Evolutionary conservation across 106 monocot species (phyloP).

Genomic region (Phalaenopsis equestris): DNA sequence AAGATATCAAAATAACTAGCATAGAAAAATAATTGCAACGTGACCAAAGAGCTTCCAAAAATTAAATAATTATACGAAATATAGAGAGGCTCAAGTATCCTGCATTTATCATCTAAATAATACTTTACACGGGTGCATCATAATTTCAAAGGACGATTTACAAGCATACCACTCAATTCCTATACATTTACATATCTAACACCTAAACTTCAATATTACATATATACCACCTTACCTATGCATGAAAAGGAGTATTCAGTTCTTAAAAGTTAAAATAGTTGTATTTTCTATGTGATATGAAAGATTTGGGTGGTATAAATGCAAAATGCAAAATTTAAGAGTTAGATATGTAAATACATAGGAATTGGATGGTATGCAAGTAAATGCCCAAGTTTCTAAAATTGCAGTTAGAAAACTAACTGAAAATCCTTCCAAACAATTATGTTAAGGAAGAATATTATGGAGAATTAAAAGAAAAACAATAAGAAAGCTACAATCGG

Average conservation of each 20-base stretch:
- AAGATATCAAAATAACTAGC: not conserved
- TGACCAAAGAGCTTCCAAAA: slow-evolving; percentile 2
- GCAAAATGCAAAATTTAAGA: too few relatives aligned
- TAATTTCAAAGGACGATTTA: too few relatives aligned
- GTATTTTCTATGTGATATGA: too few relatives aligned
- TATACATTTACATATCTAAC: too few relatives aligned
- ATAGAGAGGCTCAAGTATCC: not conserved
- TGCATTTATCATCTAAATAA: not conserved
- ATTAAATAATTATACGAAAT: not conserved
- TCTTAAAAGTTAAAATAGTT: too few relatives aligned
- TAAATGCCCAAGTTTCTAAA: not conserved
- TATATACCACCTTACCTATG: too few relatives aligned
- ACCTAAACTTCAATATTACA: too few relatives aligned
- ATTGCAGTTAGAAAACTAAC: not conserved
- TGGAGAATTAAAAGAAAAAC: not conserved
- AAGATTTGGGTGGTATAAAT: too few relatives aligned
- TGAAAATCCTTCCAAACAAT: not conserved
- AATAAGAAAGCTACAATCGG: not conserved
- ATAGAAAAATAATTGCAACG: not conserved
- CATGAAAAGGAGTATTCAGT: too few relatives aligned
- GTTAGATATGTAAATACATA: too few relatives aligned
- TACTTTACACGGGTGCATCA: not conserved
- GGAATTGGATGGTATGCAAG: too few relatives aligned
- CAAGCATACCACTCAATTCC: too few relatives aligned
- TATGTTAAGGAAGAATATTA: not conserved